phyloP scores from a whole-genome alignment of 2,329 filamentous ascomycete species.

The Diaporthe ilicicola region DNA sequence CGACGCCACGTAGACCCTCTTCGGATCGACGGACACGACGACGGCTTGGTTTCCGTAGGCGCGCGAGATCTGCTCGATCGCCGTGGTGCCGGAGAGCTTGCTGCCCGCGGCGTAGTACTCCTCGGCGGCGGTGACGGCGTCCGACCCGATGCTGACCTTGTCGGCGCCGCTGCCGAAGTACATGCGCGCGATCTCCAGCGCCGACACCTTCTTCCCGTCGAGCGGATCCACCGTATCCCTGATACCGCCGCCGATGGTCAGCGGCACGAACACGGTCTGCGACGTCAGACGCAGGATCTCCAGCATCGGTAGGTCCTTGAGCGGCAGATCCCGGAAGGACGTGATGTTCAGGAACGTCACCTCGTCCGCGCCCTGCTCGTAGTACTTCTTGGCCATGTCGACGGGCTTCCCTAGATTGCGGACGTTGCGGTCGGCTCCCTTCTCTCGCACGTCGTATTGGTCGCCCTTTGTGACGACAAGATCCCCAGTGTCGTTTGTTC shows the following conservation, averaged over 20 bases:
- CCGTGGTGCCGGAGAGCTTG: conserved; percentile 79
- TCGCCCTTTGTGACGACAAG: conserved; percentile 98
- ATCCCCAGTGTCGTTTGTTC: conserved; percentile 92
- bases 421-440: conserved; percentile 70
- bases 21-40: conserved; percentile 94
- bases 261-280: conserved; percentile 91
- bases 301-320: conserved; percentile 94
- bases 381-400: conserved; percentile 92
- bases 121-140: conserved; percentile 92
- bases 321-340: conserved; percentile 92
- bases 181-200: conserved; percentile 91
- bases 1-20: conserved; percentile 80
- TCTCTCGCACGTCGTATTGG: conserved; percentile 97
- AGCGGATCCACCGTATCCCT: conserved; percentile 84
- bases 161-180: conserved; percentile 98
- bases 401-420: conserved; percentile 97
- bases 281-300: conserved; percentile 89
- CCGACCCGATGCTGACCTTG: conserved; percentile 96
- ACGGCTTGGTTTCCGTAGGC: conserved; percentile 98
- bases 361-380: conserved; percentile 96
- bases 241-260: conserved; percentile 96
- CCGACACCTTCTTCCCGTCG: conserved; percentile 85
- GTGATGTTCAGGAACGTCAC: conserved; percentile 99
- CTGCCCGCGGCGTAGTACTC: conserved; percentile 80
- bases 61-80: conserved; percentile 92